A percentile compares a stretch with the other conserved stretches of the same genome.
Conservation (phyloP, 2,329 filamentous ascomycete genomes). For the Epichloe bromicola region DNA sequence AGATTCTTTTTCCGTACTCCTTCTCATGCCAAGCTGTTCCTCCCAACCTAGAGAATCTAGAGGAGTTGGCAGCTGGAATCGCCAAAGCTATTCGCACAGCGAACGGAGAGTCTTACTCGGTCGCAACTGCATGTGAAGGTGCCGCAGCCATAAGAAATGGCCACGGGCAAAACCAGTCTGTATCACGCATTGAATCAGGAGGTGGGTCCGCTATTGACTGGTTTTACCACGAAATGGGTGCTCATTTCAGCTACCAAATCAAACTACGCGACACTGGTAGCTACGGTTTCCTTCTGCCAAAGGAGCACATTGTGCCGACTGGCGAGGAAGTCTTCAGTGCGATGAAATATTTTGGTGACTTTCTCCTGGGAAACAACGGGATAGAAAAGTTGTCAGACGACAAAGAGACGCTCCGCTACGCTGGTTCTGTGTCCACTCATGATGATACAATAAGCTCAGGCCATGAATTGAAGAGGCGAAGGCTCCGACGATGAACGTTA, state of each 20-base stretch:
- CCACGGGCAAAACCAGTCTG: conserved; percentile 11
- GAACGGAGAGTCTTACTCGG: conserved; percentile 60
- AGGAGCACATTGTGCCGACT: conserved; percentile 74
- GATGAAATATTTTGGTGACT: conserved; percentile 72
- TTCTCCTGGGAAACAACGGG: conserved; percentile 57
- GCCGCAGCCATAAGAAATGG: conserved; percentile 33
- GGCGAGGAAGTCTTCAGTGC: conserved; percentile 80
- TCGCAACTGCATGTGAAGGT: conserved; percentile 78
- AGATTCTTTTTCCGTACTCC: conserved; percentile 84
- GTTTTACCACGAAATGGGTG: conserved; percentile 80
- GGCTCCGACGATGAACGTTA: conserved; percentile 13
- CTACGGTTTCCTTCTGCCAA: conserved; percentile 85
- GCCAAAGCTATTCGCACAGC: conserved; percentile 80
- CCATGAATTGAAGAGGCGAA: conserved; percentile 19
- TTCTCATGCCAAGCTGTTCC: conserved; percentile 69
- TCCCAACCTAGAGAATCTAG: conserved; percentile 78
- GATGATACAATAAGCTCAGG: conserved; percentile 9
- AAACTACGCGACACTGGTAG: conserved; percentile 87
- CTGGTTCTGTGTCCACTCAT: conserved; percentile 1
- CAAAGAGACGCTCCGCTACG: conserved; percentile 11
- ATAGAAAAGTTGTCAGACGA: conserved; percentile 34
- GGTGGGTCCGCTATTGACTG: conserved; percentile 87
- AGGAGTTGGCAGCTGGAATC: conserved; percentile 78
- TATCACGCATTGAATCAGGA: conserved; percentile 50
- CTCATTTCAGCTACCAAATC: conserved; percentile 82